Base-by-base conservation (phyloP, 805 yeast genomes). In the Pichia insulana region DNA sequence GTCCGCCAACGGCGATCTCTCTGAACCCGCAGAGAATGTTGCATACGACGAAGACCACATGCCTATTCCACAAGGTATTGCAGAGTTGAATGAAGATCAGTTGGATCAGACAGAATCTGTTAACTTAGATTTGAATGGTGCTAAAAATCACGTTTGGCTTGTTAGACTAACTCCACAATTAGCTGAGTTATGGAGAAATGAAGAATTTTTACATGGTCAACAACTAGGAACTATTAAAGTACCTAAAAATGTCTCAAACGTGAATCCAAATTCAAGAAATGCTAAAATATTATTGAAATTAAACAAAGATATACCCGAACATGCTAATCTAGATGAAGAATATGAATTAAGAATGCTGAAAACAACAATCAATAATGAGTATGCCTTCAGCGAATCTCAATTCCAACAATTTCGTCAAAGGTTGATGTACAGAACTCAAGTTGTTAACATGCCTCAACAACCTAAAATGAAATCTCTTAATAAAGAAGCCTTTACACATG, bases 101-200 rank as follows among this genome's bases (percentile, higher is more conserved):
- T 52, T 65, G 57, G 51, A 74, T 58, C 55, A 55, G 26, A 51
- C 82, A 53, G 95, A 83, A 62, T 71, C 85, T 12, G 70, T 89
- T 26, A 94, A 92, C 59, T 68, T 92, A 61, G 85, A 88, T 56
- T 62, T 88, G 40, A 48, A 69, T 1, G 66, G 69, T 26, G 76
- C 80, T 13, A 69, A 64, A 37, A 80, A 83, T 54, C 87, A 87
- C 51, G 80, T 92, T 34, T 92, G 97, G 98, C 68, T 92, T 18
- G 95, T 92, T 19, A 76, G 92, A 52, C 66, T 92, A 55, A 97
- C 98, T 2, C 78, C 85, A 56, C 87, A 87, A 55, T 66, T 92
- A 47, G 83, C 95, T 26, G 85, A 81, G 33, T 70, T 75, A 50
- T 87, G 97, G 95, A 72, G 78, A 41, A 71, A 81, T 48, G 71